A percentile compares a stretch with the other conserved stretches of the same genome.
phyloP scores from a whole-genome alignment of 441 rosid genomes.

The Croton laevigatus region DNA sequence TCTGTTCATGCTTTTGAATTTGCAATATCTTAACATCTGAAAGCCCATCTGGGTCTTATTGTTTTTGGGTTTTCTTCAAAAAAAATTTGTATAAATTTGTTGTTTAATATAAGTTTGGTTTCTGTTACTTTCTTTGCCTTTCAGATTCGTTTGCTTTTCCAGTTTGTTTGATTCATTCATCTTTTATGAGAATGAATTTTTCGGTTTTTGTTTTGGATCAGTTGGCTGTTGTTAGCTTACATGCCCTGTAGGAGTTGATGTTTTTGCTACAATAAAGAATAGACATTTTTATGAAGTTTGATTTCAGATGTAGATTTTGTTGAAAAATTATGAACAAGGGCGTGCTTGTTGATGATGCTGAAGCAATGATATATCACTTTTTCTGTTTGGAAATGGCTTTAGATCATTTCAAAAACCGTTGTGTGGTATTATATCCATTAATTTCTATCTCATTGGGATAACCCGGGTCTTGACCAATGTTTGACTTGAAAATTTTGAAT shows the following conservation, averaged over 20 bases:
- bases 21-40: neutral
- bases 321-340: neutral
- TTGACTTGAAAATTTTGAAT: neutral
- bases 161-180: neutral
- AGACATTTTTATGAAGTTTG: neutral
- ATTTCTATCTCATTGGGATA: no score
- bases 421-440: no score
- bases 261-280: neutral
- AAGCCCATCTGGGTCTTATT: neutral
- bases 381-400: neutral
- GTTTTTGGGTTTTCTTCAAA: neutral
- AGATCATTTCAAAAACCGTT: no score
- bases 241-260: neutral
- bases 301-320: neutral
- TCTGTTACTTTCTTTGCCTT: neutral
- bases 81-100: neutral
- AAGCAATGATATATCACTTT: neutral
- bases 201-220: neutral
- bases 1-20: neutral
- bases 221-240: constrained; percentile 1
- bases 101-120: neutral
- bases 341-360: neutral
- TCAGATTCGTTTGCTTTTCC: neutral
- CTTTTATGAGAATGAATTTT: neutral
- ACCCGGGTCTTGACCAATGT: no score